Evolutionary conservation across 202 grass and related monocot genomes (phyloP).

Genomic region (Bolboschoenoplectus hybrid): DNA sequence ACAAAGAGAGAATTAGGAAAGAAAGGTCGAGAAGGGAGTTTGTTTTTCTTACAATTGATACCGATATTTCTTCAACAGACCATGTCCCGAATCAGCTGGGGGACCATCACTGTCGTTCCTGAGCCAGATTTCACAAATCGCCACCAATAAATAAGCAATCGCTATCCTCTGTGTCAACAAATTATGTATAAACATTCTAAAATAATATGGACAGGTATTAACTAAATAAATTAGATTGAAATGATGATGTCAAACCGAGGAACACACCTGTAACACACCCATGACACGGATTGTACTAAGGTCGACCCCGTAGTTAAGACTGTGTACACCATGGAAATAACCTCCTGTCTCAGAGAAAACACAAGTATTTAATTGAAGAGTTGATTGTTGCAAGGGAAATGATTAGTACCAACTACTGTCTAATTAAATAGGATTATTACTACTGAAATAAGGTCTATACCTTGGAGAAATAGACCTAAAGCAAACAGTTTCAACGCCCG

Average conservation of each 20-base stretch:
- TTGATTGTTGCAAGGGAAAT: background rate
- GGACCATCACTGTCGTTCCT: constrained; percentile 50
- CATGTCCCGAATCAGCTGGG: constrained; percentile 55
- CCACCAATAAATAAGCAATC: constrained; percentile 79
- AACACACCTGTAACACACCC: constrained; percentile 87
- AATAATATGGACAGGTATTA: background rate
- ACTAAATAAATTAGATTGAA: background rate
- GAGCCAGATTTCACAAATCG: constrained; percentile 96
- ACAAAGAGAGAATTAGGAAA: background rate
- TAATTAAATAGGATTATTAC: constrained; percentile 1
- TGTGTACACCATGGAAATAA: constrained; percentile 84
- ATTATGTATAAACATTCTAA: background rate
- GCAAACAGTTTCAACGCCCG: constrained; percentile 80
- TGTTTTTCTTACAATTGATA: constrained; percentile 69
- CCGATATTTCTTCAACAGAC: constrained; percentile 75
- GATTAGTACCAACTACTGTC: background rate
- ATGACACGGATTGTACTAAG: constrained; percentile 74
- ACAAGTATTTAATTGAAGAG: background rate
- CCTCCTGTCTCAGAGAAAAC: constrained; percentile 57
- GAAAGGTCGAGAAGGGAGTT: background rate
- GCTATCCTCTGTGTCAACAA: constrained; percentile 76
- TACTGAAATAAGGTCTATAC: constrained; percentile 44
- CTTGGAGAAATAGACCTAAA: constrained; percentile 95
- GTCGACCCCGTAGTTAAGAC: constrained; percentile 75
- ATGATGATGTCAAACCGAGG: background rate